These are phyloP conservation scores for Ocimum tenuiflorum DNA, from an alignment of 257 asterid species.

Conservation along the genomic window DNA sequence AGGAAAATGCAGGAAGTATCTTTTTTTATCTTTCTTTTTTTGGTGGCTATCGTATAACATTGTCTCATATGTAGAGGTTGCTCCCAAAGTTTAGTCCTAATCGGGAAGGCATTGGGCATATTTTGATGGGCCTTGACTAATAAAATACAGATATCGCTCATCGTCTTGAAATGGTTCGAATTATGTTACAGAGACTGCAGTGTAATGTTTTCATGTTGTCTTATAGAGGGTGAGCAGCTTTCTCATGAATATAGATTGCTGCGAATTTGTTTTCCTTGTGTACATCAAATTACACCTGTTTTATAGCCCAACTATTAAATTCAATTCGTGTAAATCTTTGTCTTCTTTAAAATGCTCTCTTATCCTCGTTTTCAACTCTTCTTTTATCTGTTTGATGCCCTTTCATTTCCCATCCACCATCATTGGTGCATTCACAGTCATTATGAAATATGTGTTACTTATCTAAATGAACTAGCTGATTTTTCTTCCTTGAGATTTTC, in stretches of 20 bases:
- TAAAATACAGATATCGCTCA: conserved; percentile 76
- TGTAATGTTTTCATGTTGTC: conserved; percentile 99
- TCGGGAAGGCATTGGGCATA: background rate
- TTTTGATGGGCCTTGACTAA: conserved; percentile 48
- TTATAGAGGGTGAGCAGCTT: conserved; percentile 72
- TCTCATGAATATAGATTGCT: background rate
- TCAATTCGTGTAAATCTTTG: background rate
- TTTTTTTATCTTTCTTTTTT: conserved; percentile 27
- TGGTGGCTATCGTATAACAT: background rate
- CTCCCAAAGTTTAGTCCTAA: background rate
- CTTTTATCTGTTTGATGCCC: conserved; percentile 4
- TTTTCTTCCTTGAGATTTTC: conserved; percentile 24
- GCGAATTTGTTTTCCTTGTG: background rate
- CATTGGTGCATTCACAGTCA: background rate
- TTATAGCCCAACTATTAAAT: background rate
- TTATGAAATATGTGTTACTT: conserved; percentile 6
- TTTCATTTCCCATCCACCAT: background rate
- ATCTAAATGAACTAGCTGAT: conserved; percentile 1
- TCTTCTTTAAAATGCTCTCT: conserved; percentile 10
- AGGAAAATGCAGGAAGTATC: conserved; percentile 99
- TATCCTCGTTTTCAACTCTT: background rate
- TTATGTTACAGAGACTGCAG: conserved; percentile 73
- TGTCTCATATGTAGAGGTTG: background rate
- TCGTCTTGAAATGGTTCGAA: conserved; percentile 92
- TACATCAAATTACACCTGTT: background rate